Evolutionary conservation across 2,329 filamentous ascomycete species (phyloP).

Genomic region (Penicillium sp.): DNA sequence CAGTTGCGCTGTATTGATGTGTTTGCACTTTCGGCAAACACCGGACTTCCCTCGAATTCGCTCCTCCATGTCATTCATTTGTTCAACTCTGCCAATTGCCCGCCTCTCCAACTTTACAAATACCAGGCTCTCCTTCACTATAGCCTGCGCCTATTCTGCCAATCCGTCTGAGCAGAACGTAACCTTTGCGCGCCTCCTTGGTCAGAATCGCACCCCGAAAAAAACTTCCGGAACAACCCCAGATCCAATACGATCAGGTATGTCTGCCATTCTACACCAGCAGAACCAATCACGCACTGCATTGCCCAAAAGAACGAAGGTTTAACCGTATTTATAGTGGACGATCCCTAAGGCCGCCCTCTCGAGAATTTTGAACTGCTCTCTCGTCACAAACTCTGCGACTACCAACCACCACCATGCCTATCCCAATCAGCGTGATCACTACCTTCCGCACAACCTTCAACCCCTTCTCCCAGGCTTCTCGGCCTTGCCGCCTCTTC

Average conservation of each 20-base stretch:
- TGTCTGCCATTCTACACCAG: neutral
- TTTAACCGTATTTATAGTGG: neutral
- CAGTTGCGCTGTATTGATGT: slow-evolving; percentile 11
- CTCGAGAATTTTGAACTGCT: neutral
- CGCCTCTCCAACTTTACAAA: neutral
- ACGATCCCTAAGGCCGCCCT: neutral
- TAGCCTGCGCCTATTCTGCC: neutral
- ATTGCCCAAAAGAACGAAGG: neutral
- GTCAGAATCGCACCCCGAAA: slow-evolving; percentile 1
- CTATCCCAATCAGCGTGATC: slow-evolving; percentile 43
- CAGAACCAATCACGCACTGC: neutral
- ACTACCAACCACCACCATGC: slow-evolving; percentile 27
- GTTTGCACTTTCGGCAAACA: slow-evolving; percentile 37
- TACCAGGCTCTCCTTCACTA: neutral
- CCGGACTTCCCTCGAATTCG: slow-evolving; percentile 10
- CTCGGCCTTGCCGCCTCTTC: slow-evolving; percentile 83
- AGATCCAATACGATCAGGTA: slow-evolving; percentile 6
- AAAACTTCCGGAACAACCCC: slow-evolving; percentile 10
- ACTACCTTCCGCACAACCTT: slow-evolving; percentile 83
- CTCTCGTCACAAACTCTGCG: neutral
- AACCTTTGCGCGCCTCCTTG: neutral
- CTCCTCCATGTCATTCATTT: neutral
- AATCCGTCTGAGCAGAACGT: neutral
- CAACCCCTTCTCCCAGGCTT: slow-evolving; percentile 81
- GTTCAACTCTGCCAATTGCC: neutral